Conservation (phyloP, 441 rosid genomes). For the Corymbia calophylla region DNA sequence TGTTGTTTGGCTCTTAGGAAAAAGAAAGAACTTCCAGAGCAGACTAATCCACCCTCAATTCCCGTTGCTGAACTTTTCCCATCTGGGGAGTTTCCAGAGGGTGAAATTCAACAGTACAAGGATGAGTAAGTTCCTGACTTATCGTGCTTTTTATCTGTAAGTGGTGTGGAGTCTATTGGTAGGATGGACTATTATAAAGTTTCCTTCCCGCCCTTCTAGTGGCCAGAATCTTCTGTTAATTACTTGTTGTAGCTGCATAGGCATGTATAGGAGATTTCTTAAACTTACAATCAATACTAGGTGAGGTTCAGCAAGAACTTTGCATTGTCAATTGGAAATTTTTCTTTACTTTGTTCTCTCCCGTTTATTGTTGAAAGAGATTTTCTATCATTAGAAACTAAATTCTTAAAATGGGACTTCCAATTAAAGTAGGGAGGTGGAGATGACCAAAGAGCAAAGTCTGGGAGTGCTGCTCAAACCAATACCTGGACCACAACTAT, state of each 20-base stretch:
- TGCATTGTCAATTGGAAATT: not conserved
- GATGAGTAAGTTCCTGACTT: conserved; percentile 64
- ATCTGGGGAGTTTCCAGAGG: conserved; percentile 93
- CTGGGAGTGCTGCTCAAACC: not conserved
- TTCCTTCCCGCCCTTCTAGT: not conserved
- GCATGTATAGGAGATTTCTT: not conserved
- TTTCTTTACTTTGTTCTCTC: not conserved
- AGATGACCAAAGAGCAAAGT: not conserved
- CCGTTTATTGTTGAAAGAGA: not conserved
- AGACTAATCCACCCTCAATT: conserved; percentile 83
- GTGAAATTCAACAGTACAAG: conserved; percentile 91
- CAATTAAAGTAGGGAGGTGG: not conserved
- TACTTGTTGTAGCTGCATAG: not conserved
- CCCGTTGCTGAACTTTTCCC: conserved; percentile 76
- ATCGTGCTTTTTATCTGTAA: not conserved
- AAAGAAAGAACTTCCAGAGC: conserved; percentile 71
- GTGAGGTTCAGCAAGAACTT: not conserved
- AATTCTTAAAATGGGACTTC: not conserved
- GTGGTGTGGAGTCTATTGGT: not conserved
- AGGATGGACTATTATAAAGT: not conserved
- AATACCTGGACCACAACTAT: not conserved
- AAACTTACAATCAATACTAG: not conserved
- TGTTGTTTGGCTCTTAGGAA: conserved; percentile 37
- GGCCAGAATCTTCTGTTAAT: not conserved
- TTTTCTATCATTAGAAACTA: not conserved